Evolutionary conservation across 2,329 filamentous ascomycete genomes (phyloP), one percentile per base, ranked within the genome.

Genomic region (Cladorrhinum sp.): DNA sequence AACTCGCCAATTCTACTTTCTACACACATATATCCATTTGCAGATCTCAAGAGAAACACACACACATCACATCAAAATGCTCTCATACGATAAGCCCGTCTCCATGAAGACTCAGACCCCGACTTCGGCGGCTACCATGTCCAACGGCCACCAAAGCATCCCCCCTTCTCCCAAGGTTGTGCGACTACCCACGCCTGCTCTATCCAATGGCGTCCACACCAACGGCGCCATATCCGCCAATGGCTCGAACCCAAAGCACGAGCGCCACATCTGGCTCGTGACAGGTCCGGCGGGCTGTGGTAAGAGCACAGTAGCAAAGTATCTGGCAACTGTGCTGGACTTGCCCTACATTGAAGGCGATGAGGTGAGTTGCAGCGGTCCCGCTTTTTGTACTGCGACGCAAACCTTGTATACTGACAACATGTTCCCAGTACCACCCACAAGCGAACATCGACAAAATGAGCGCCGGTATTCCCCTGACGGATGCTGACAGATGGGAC

Each of bases 401-500:
- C 52, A 24, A 22, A 8, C 7, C 54, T 18, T 27, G 25, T 29
- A 16, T 22, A 52, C 29, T n/a, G 32, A 12, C 7, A 22, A n/a
- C 18, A 23, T 9, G 18, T 23, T 16, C 51, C 29, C 67, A 89
- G 86, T 96, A 88, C 72, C 90, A 92, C 66, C 86, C 91, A 0
- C 77, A 82, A 29, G 81, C 89, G 70, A 97, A 93, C 77, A 87
- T 93, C 68, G 88, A 93, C 58, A 99, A 98, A 77, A 99, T 99
- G 95, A 82, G 84, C 71, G 82, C 82, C 67, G 91, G 91, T 67
- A 87, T 86, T 59, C 92, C 95, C 2, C 82, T 99, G 36, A 96
- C 90, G 59, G 95, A 99, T 72, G 88, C 87, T 62, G 95, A 99
- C 77, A 89, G 95, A 65, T 98, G 95, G 95, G 93, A 97, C 78